Evolutionary conservation across 768 basidiomycete species (phyloP).

Genomic region (Trametes meyenii): DNA sequence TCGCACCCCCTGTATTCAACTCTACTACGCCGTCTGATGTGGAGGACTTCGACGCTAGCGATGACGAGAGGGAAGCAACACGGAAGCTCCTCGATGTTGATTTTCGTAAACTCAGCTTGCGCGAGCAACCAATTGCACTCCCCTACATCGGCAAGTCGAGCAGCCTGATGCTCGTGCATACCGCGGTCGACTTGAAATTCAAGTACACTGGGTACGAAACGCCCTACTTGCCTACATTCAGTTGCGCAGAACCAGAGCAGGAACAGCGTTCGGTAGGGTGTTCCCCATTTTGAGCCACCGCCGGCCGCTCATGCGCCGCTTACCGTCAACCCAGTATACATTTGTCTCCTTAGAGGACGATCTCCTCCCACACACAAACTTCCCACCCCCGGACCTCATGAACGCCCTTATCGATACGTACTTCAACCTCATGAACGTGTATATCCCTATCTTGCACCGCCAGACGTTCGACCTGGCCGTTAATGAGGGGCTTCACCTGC

Average conservation of each 20-base stretch:
- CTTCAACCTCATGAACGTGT: conserved; percentile 40
- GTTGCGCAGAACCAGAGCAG: too few relatives aligned
- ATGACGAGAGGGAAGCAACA: conserved; percentile 21
- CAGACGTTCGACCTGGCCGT: conserved; percentile 44
- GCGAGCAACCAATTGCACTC: not conserved
- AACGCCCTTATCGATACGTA: conserved; percentile 44
- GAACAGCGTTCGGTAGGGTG: too few relatives aligned
- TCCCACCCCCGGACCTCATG: conserved; percentile 23
- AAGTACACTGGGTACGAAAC: conserved; percentile 4
- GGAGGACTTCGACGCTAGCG: conserved; percentile 22
- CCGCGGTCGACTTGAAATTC: conserved; percentile 10
- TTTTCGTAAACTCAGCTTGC: not conserved
- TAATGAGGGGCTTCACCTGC: conserved; percentile 39
- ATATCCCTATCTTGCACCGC: conserved; percentile 45
- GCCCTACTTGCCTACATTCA: too few relatives aligned
- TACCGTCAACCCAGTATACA: not conserved
- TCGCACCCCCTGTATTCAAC: not conserved
- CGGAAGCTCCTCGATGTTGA: not conserved
- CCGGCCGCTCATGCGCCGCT: not conserved
- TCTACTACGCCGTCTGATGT: not conserved
- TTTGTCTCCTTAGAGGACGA: not conserved
- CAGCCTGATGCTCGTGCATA: conserved; percentile 23
- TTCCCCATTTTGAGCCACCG: too few relatives aligned
- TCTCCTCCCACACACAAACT: conserved; percentile 1
- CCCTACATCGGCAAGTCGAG: conserved; percentile 29